Evolutionary conservation across 768 basidiomycete genomes (phyloP), one percentile per base, ranked within the genome.

Genomic region (Lactarius quietus): DNA sequence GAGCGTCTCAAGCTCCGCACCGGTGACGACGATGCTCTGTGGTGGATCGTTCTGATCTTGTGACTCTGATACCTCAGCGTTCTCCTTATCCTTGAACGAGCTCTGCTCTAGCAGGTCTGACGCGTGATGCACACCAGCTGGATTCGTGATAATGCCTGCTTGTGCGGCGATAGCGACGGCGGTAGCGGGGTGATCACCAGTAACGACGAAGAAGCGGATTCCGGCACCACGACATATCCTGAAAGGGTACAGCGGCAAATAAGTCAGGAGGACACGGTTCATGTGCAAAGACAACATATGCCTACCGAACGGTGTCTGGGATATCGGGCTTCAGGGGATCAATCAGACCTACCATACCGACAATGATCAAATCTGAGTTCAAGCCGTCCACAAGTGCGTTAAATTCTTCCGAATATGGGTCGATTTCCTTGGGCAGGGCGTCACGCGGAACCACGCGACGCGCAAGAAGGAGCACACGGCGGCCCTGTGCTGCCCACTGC

Each of bases 191-290:
- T 87, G 76, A 77, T 90, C 82, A 59, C 82, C 82, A 12, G 83
- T 84, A 62, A 88, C 84, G 78, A 89, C 84, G 70, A 83, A 82
- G 70, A 87, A 84, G 14, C 86, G 79, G 55, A 87, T 83, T 6
- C 85, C 85, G 9, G 86, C 87, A 17, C 79, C 70, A 29, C 84
- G 80, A 67, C 82, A 82, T n/a, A 77, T 70, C 8, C 77, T 77
- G 33, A 18, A 23, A 1, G 14, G 33, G 41, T 20, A 20, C 5
- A 38, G 12, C 29, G 5, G 6, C 53, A 33, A 29, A 5, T 5
- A 48, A 28, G n/a, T 26, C 33, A 33, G 26, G 7, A 33, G 26
- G 7, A 35, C 17, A 61, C 23, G 5, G n/a, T 1, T n/a, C 36
- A 35, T 8, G 41, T 9, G n/a, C 38, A 39, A 52, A 18, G 57